Evolutionary conservation across 2,329 filamentous ascomycete genomes (phyloP), one percentile per base, ranked within the genome.

Genomic region (Onygenales sp.): DNA sequence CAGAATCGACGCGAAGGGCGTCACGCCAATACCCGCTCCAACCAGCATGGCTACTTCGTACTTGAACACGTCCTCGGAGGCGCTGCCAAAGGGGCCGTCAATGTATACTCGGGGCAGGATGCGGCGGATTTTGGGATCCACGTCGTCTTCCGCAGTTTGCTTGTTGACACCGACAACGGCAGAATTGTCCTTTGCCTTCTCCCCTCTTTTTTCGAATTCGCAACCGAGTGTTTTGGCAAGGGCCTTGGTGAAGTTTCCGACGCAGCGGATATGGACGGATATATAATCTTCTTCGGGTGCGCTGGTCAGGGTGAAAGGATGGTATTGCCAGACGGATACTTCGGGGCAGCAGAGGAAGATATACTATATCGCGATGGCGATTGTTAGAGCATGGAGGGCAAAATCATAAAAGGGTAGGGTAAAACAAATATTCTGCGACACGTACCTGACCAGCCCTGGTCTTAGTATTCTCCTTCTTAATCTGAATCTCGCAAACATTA

Each of bases 201-300:
- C 36, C 1, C 47, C 36, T 32, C 58, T 77, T 64, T 78, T 80
- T 11, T 83, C 84, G 58, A 86, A 83, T 54, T 89, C 85, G 68
- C 88, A 93, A 6, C 88, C 88, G 3, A 93, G 78, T 1, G 84
- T 79, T 58, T 79, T 79, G 36, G 86, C 83, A 17, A 93, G 74
- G 0, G 77, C 77, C 59, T 78, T 83, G 31, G 88, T 93, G 64
- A 92, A 93, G 71, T 93, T 84, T 58, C 88, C 87, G n/a, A 85
- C 83, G 65, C 87, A 83, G 66, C 88, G 84, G 66, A 94, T 82
- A 70, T 94, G 88, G 40, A 94, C 84, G 1, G 87, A 92, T 60
- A 93, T 90, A 70, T 92, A 92, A 68, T 93, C 87, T 73, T 94
- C 88, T 70, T 94, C 88, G 3, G 88, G 88, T 1, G 88, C 88